Base-by-base conservation (phyloP, 345 rosid genomes). In the Moricandia arvensis region DNA sequence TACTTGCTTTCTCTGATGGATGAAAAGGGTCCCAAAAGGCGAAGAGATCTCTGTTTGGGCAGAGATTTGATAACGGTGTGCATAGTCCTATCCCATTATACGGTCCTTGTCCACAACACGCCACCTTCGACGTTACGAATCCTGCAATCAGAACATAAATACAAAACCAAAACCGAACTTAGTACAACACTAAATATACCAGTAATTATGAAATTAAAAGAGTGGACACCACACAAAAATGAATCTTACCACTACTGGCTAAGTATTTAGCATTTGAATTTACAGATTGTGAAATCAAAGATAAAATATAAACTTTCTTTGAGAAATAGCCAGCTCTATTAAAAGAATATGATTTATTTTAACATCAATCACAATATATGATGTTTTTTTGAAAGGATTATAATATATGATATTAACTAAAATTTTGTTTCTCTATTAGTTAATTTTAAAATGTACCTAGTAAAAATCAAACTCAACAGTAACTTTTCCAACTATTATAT, bases 11-110 rank as follows among this genome's bases (percentile, higher is more conserved):
- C 66, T 92, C 90, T 5, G 97, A 87, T 57, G 97, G 96, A 69
- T 90, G 96, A 80, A 91, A 91, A 8, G 93, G 72, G 70, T 92
- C 96, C 96, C 97, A 92, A 55, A 87, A 92, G 2, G 90, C 89
- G 53, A 76, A 90, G 10, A 64, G 75, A 11, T 82, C 80, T 38
- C 97, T 58, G 64, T 90, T 82, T 1, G 83, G 70, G 76, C 96
- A 92, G 62, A 92, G 80, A 67, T 82, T 86, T 18, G 97, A 92
- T 66, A 82, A 66, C 1, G 10, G 7, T 24, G 96, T 92, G 82
- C 97, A 89, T 3, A 86, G 82, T 15, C 96, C 97, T 7, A 90
- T 63, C 34, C 97, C 96, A 58, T 90, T 92, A 79, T 85, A 76
- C 0, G 90, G 88, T 10, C 94, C 93, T 83, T 92, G 94, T 59